Base-by-base conservation (phyloP, 1,284 basidiomycete species). In the Somion occarium region DNA sequence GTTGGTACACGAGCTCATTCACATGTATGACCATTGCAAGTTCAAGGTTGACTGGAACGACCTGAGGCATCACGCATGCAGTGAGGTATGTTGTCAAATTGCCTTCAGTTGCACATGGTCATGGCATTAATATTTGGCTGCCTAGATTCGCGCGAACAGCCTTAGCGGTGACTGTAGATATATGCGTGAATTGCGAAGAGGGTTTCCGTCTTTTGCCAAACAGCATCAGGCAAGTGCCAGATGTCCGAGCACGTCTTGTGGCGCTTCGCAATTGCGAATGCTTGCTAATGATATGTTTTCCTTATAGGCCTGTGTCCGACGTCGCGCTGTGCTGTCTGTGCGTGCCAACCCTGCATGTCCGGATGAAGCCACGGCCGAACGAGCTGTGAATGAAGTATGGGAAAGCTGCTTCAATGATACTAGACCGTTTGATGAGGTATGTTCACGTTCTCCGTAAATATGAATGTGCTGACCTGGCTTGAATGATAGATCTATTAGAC, bases 341-440 rank as follows among this genome's bases (percentile, higher is more conserved):
- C 71, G 76, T 38, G 79, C 79, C 11, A 94, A 98, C 65, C 85
- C 91, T 15, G 75, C 78, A n/a, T 98, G 93, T 65, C 83, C 83
- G 2, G 80, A 86, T 58, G 70, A 75, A 44, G 88, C 79, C 12
- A 76, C 87, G 46, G 96, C 96, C 3, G 90, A 93, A 66, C 78
- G 80, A 52, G 92, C 85, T 2, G 95, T 98, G 46, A 96, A 98
- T 59, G 92, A 98, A 67, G 96, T 98, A 42, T 99, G 91, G 87
- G 90, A 93, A 61, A 93, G 90, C 61, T 99, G 96, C 69, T 96
- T 94, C 71, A 85, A 81, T 45, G 96, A 99, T 68, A 98, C 95
- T 5, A 73, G 95, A 59, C 96, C 96, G 5, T 99, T 98, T 68
- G 96, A 98, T 69, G 93, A 98, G 83, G 91, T 95, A 58, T 20